These are phyloP conservation scores for Malassezia sp. DNA, from an alignment of 1,284 basidiomycete genomes.

Conservation along the genomic window DNA sequence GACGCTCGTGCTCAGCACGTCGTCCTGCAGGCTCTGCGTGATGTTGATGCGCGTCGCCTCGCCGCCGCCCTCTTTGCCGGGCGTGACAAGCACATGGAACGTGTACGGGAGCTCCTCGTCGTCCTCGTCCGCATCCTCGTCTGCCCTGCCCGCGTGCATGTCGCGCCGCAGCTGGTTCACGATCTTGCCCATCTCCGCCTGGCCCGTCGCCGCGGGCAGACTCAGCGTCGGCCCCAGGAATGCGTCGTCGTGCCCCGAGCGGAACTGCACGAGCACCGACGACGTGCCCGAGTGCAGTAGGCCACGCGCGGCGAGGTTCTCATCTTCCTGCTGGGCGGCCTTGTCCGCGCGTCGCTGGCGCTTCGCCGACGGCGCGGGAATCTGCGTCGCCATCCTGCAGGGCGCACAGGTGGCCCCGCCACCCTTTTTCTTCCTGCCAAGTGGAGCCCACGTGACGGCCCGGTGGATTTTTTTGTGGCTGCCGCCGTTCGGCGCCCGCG, in stretches of 20 bases:
- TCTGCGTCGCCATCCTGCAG: slow-evolving; percentile 35
- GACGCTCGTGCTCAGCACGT: slow-evolving; percentile 27
- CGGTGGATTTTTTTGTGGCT: slow-evolving; percentile 11
- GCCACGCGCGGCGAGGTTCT: slow-evolving; percentile 23
- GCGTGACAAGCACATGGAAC: slow-evolving; percentile 36
- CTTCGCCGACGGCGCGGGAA: slow-evolving; percentile 31
- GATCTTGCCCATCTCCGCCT: slow-evolving; percentile 33
- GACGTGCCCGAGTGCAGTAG: slow-evolving; percentile 31
- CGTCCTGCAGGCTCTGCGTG: slow-evolving; percentile 28
- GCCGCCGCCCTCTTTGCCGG: slow-evolving; percentile 9
- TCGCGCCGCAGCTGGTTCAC: slow-evolving; percentile 38
- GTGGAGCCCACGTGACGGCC: slow-evolving; percentile 17
- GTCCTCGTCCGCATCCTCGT: slow-evolving; percentile 23
- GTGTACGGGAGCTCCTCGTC: slow-evolving; percentile 43
- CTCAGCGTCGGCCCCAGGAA: slow-evolving; percentile 37
- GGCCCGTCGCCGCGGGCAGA: slow-evolving; percentile 36
- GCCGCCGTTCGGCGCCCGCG: not conserved
- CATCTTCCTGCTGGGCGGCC: slow-evolving; percentile 23
- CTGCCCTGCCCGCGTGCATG: slow-evolving; percentile 12
- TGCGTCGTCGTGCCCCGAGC: slow-evolving; percentile 32
- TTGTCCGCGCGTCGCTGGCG: slow-evolving; percentile 27
- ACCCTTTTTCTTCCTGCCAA: slow-evolving; percentile 5
- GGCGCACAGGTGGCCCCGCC: not conserved
- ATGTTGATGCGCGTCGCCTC: slow-evolving; percentile 30
- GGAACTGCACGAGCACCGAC: slow-evolving; percentile 40